Evolutionary conservation across 73 alveolate species (phyloP), one percentile per base, ranked within the genome.

Genomic region (Effrenium voratum): DNA sequence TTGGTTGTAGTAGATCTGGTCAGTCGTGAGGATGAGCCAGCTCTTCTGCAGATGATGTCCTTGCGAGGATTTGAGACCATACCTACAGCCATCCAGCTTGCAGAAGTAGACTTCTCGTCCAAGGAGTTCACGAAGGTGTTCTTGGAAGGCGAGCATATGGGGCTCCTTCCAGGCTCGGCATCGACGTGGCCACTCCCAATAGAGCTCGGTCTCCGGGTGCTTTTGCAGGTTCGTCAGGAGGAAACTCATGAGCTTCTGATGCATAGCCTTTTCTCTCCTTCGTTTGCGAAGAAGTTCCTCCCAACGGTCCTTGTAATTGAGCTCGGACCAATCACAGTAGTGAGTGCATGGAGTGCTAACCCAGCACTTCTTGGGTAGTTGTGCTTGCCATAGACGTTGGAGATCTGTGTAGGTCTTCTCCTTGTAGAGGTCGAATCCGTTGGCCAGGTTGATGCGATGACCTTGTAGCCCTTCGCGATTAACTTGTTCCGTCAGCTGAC

Each of bases 341-440:
- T 24, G 45, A 30, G 90, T 79, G 45, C 90, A 79, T 66, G 45
- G 43, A 8, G 90, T 15, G 28, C 34, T 19, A 15, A 77, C 28
- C 88, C 88, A 77, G 45, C 41, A 2, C 44, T 77, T 77, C 88
- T 28, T 43, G 3, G 88, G 88, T 44, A 60, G 10, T 45, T 77
- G 88, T 16, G 2, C 3, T 3, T 2, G 40, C 6, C 41, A 77
- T 2, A 77, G 88, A 15, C 3, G 22, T 41, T 2, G 4, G 1
- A 77, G 88, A 1, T 10, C 44, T 1, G 22, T 50, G 30, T 77
- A 77, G 88, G 88, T 77, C 43, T 77, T 66, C 45, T 60, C n/a
- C 88, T 77, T 77, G 88, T 77, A 77, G 88, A 77, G 88, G 88
- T 77, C 88, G 50, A 45, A 77, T 60, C 68, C 68, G 43, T 43